Evolutionary conservation across 331 rosid genomes (phyloP), one percentile per base, ranked within the genome.

Genomic region (Rhamnella rubrinervis): DNA sequence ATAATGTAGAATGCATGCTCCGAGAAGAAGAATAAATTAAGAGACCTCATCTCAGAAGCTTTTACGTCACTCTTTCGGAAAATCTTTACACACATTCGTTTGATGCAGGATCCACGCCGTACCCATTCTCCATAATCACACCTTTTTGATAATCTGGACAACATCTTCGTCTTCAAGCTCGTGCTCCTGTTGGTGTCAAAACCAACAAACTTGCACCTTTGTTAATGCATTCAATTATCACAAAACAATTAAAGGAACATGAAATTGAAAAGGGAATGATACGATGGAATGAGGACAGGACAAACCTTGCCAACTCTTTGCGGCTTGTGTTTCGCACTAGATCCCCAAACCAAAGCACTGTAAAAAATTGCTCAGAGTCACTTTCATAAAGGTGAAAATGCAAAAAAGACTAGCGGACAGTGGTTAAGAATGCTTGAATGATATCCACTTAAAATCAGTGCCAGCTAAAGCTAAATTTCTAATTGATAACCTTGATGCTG

Each of bases 341-440:
- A 95, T 41, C 99, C 99, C 96, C 97, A 91, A 66, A 95, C 97
- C 83, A 95, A 77, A 59, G 99, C 96, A 86, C 97, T 91, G 91
- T n/a, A 66, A 66, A 59, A 15, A 61, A 80, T 71, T 38, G 26
- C 55, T 19, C 38, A 56, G 63, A 31, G 69, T 73, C 59, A 71
- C 69, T 41, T 75, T 72, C 77, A 71, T 49, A 38, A 61, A 6
- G 11, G 25, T 72, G 58, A 8, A 67, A 28, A 40, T 7, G 37
- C 14, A 10, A 38, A 31, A 31, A 31, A 31, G 5, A 31, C 5
- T 31, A 40, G 8, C 3, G 3, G 49, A 44, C 11, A 44, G 49
- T 2, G 49, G 49, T 44, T 44, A 44, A 11, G 14, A 44, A 11
- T 44, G 49, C 11, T 44, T 44, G 49, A 14, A 44, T 2, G 13